Percentiles rank a stretch among this genome's conserved stretches.
Conservation (phyloP, 2,329 filamentous ascomycete species). For the Trichoderma sp. region DNA sequence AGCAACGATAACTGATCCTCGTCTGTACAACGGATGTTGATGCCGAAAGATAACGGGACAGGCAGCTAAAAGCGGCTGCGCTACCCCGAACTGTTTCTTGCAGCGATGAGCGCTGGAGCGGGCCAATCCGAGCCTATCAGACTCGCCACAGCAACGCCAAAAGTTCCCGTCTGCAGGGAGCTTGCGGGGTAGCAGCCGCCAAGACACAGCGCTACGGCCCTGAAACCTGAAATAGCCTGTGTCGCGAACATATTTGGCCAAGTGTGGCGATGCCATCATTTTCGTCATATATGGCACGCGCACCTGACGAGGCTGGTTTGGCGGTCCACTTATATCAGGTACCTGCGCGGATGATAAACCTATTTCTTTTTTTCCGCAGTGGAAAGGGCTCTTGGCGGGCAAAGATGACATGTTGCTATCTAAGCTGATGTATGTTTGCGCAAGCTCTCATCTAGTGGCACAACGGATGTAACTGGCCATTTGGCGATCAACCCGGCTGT, state of each 20-base stretch:
- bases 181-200: constrained; percentile 20
- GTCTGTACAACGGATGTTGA: neutral
- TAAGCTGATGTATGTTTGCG: neutral
- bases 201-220: constrained; percentile 11
- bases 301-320: neutral
- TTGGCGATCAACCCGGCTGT: neutral
- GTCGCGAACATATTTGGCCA: neutral
- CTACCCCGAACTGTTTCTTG: neutral
- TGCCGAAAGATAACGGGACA: constrained; percentile 4
- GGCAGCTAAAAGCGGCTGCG: neutral
- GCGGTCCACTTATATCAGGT: neutral
- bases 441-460: neutral
- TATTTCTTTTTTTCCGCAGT: neutral
- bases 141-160: neutral
- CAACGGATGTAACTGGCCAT: neutral
- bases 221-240: constrained; percentile 8
- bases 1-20: neutral
- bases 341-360: neutral
- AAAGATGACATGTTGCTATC: neutral
- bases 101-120: constrained; percentile 17
- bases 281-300: constrained; percentile 8
- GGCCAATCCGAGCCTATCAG: constrained; percentile 2
- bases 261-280: constrained; percentile 24
- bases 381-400: no score
- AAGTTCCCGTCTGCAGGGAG: constrained; percentile 23